These are phyloP conservation scores for Gymnopilus dilepis DNA, from an alignment of 768 basidiomycete species.

Conservation along the genomic window DNA sequence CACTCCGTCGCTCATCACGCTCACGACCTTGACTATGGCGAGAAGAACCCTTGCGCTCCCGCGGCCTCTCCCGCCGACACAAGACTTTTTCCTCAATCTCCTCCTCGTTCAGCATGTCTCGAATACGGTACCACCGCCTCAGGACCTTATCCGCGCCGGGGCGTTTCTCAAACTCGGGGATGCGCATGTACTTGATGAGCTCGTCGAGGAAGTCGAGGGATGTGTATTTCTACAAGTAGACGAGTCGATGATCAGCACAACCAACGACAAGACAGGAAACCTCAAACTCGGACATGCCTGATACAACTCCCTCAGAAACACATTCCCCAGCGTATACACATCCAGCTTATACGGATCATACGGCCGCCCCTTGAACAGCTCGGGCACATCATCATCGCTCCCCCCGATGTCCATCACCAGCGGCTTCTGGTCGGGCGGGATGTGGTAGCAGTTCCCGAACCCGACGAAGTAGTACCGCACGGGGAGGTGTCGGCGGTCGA, in stretches of 20 bases:
- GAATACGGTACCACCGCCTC: constrained; percentile 28
- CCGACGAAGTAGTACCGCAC: constrained; percentile 46
- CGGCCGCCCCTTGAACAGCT: constrained; percentile 24
- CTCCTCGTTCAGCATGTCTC: constrained; percentile 20
- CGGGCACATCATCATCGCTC: constrained; percentile 32
- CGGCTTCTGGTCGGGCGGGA: constrained; percentile 25
- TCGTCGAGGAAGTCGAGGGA: constrained; percentile 32
- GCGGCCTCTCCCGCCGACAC: too few relatives aligned
- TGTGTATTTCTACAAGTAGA: constrained; percentile 27
- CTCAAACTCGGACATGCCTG: constrained; percentile 17
- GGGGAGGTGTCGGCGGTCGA: constrained; percentile 38
- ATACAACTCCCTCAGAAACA: constrained; percentile 32
- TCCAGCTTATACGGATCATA: constrained; percentile 38
- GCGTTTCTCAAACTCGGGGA: constrained; percentile 26
- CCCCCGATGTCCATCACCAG: constrained; percentile 29
- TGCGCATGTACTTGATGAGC: constrained; percentile 33
- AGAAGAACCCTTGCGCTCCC: too few relatives aligned
- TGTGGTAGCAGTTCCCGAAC: constrained; percentile 34
- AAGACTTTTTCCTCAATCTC: constrained; percentile 18
- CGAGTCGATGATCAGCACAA: not conserved
- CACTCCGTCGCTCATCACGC: too few relatives aligned
- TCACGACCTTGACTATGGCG: too few relatives aligned
- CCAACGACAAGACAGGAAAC: not conserved
- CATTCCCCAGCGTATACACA: constrained; percentile 35
- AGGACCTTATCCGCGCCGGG: constrained; percentile 31